Base-by-base conservation (phyloP, 352 stramenopile species). In the Pythium utonaiense region DNA sequence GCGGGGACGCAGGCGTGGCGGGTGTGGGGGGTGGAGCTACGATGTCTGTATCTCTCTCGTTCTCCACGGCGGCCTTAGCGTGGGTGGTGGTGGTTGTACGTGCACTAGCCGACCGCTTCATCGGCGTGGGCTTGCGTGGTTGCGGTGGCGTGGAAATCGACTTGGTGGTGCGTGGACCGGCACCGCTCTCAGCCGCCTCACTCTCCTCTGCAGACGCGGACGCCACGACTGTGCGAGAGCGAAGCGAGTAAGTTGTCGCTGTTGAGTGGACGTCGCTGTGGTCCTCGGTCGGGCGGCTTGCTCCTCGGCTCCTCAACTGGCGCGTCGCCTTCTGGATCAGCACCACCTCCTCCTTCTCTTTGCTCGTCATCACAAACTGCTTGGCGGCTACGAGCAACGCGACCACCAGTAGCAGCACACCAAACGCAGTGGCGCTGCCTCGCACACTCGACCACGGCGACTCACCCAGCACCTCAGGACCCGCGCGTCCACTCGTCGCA, bases 361-460 rank as follows among this genome's bases (percentile, higher is more conserved):
- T 53, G 31, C 54, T 65, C 34, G 56, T 67, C 13, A 30, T 27
- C 1, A 59, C 64, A 12, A 59, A 64, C 14, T 42, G 41, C 56
- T 49, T 67, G 59, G 34, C 53, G 56, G 42, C 17, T 6, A 57
- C 34, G 1, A 63, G 24, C n/a, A 51, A 3, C 1, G 30, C 56
- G 1, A 63, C n/a, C 10, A 42, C 45, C 22, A 63, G 17, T 47
- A 63, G 31, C n/a, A 30, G 22, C 1, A 27, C 1, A 8, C 56
- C 25, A 1, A 63, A 44, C 12, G n/a, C 24, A 0, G 5, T 14
- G 4, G 24, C 21, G 1, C 28, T 27, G 19, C 25, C 9, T 13
- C 27, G 5, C 17, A 10, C 21, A 5, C 30, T 8, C 2, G 17
- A 40, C 49, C 49, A 34, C 33, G 30, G 12, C 33, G 30, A 41